These are phyloP conservation scores for Bathelium albidoporum DNA, from an alignment of 495 filamentous ascomycete genomes.

Conservation along the genomic window DNA sequence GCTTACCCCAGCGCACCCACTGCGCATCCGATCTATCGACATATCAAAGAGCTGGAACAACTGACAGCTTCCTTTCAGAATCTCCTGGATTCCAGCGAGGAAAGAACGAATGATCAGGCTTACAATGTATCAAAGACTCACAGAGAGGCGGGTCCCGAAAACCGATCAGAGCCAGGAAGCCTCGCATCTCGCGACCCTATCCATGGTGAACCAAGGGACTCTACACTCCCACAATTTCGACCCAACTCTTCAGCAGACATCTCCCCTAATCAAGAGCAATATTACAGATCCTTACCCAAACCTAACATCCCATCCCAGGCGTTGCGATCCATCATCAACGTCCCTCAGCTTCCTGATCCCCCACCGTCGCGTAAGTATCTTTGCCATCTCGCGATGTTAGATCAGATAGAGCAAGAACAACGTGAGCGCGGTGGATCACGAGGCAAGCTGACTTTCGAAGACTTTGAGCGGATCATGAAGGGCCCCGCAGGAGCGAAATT, in stretches of 20 bases:
- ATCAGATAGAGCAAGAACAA: constrained; percentile 10
- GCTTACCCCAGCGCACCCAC: not conserved
- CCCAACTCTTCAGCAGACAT: not conserved
- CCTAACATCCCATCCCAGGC: not conserved
- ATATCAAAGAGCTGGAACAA: not conserved
- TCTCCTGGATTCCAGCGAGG: not conserved
- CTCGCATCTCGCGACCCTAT: not conserved
- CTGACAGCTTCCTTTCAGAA: not conserved
- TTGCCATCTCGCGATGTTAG: constrained; percentile 7
- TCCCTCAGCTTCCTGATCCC: not conserved
- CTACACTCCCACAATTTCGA: not conserved
- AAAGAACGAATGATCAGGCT: not conserved
- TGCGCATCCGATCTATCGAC: not conserved
- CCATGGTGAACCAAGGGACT: not conserved
- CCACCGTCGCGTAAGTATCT: constrained; percentile 10
- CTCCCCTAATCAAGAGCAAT: not conserved
- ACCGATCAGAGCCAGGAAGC: not conserved
- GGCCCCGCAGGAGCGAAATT: not conserved
- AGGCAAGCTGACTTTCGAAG: constrained; percentile 14
- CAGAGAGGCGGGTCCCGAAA: not conserved
- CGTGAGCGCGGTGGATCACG: constrained; percentile 7
- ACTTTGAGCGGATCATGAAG: constrained; percentile 13
- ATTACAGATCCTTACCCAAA: not conserved
- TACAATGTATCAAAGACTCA: not conserved
- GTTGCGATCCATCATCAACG: not conserved